Percentiles rank a stretch among this genome's conserved stretches.
These are phyloP conservation scores for Phragmites australis DNA, from an alignment of 176 grass and related monocot genomes.

Conservation along the genomic window DNA sequence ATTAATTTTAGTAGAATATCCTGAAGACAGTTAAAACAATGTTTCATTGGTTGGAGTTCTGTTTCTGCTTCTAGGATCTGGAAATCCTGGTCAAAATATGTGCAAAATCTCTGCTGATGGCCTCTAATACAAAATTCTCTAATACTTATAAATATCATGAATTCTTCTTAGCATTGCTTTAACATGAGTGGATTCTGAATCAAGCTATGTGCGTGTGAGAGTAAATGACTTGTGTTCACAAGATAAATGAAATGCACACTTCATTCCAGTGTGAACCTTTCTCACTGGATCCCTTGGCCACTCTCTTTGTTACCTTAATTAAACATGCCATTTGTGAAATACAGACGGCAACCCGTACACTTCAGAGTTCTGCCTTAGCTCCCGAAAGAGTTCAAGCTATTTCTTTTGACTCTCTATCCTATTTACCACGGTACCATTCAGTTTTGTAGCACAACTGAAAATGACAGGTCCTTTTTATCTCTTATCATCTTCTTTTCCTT, in stretches of 20 bases:
- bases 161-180: background rate
- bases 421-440: background rate
- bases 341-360: background rate
- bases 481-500: conserved; percentile 27
- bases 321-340: conserved; percentile 24
- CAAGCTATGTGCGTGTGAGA: background rate
- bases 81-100: background rate
- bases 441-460: conserved; percentile 43
- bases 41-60: background rate
- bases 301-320: conserved; percentile 18
- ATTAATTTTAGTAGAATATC: conserved; percentile 12
- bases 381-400: conserved; percentile 15
- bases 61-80: conserved; percentile 30
- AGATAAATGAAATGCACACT: conserved; percentile 6
- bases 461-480: conserved; percentile 43
- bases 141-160: background rate
- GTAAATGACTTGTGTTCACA: background rate
- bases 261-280: background rate
- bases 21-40: background rate
- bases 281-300: background rate
- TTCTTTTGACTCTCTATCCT: conserved; percentile 12
- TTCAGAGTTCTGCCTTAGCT: background rate
- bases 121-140: background rate
- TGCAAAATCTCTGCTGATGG: background rate
- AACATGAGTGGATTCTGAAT: background rate